Base-by-base conservation (phyloP, 768 basidiomycete genomes). In the Naganishia friedmannii region DNA sequence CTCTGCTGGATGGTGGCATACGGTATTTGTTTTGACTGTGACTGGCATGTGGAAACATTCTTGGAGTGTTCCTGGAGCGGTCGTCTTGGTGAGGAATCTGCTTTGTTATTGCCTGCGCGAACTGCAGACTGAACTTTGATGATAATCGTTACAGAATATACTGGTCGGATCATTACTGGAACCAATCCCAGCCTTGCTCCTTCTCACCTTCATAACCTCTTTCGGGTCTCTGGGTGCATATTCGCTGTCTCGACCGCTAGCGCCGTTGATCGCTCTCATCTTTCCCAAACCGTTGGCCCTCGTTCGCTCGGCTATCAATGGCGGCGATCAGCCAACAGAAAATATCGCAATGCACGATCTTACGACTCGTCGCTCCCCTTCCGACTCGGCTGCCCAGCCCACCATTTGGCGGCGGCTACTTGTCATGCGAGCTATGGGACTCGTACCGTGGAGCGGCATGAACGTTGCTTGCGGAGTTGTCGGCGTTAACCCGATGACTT, bases 381-480 rank as follows among this genome's bases (percentile, higher is more conserved):
- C 73, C 29, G 72, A 65, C 53, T 39, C 74, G 5, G 19, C 51
- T 9, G 48, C 23, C 0, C 23, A 31, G 19, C 51, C 65, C 9
- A 72, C 58, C 13, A 73, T 88, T 2, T 96, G 94, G 93, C 88
- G 93, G 53, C 87, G 93, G 48, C 83, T 96, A 53, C 89, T 92
- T 3, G 86, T 95, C 69, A 86, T 97, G 72, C 87, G 94, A 58
- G 87, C 95, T 69, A 87, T 95, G 75, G 94, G 94, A 23, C 87
- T 97, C 67, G 92, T 96, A 3, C 94, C 94, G 6, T 97, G 94
- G 94, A 92, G 91, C 69, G 93, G 92, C 70, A 92, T 97, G 84
- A 97, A 97, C 80, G 90, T 97, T 69, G 93, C 93, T 54, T 95
- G 90, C 81, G 93, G 93, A 65, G 92, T 95, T 31, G 91, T 90